These are phyloP conservation scores for Waitea zeae DNA, from an alignment of 1,284 basidiomycete genomes.

Conservation along the genomic window DNA sequence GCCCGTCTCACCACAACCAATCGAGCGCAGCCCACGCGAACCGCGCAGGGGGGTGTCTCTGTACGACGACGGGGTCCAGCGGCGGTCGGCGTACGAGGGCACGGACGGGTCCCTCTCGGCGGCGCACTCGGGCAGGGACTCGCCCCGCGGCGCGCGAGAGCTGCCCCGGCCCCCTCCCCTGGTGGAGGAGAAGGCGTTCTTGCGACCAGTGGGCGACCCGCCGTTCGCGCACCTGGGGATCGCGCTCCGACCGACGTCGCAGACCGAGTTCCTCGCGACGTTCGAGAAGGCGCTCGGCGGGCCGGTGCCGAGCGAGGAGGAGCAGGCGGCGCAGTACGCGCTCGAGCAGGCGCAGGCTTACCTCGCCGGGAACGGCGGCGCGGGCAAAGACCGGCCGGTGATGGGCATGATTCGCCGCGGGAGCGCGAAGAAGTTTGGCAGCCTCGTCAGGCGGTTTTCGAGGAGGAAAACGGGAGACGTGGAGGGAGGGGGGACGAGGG, in stretches of 20 bases:
- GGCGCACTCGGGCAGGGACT: not conserved
- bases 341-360: not conserved
- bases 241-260: not conserved
- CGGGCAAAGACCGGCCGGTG: no score
- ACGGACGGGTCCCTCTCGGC: no score
- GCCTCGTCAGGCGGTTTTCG: not conserved
- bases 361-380: no score
- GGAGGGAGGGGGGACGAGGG: no score
- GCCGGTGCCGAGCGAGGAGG: constrained; percentile 8
- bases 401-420: not conserved
- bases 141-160: not conserved
- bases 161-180: not conserved
- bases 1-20: no score
- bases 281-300: constrained; percentile 12
- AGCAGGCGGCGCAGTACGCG: constrained; percentile 6
- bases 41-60: no score
- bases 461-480: not conserved
- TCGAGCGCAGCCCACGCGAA: no score
- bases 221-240: not conserved
- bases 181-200: not conserved
- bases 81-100: not conserved
- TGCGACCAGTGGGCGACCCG: no score
- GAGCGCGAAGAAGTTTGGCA: not conserved
- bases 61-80: not conserved
- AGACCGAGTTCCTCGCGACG: constrained; percentile 8